These are phyloP conservation scores for Clavispora vitiphila DNA, from an alignment of 805 yeast genomes.

Conservation along the genomic window DNA sequence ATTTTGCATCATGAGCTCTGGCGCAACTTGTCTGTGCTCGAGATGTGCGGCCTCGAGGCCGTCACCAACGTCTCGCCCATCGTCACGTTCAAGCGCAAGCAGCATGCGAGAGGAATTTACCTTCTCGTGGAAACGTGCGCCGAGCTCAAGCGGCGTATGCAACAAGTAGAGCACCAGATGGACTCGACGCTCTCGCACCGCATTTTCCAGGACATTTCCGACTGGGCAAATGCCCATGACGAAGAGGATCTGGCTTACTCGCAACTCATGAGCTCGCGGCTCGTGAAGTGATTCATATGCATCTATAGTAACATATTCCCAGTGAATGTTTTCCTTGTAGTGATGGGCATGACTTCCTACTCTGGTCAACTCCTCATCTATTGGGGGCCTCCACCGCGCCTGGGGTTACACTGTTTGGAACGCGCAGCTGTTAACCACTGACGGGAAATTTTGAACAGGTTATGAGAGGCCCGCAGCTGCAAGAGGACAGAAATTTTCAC, in stretches of 20 bases:
- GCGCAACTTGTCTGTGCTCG: constrained; percentile 60
- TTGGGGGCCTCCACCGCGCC: too few species aligned
- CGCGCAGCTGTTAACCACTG: too few species aligned
- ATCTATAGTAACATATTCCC: not conserved
- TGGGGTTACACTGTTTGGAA: too few species aligned
- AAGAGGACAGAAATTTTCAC: too few species aligned
- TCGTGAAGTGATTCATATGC: not conserved
- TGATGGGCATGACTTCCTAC: too few species aligned
- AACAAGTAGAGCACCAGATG: constrained; percentile 53
- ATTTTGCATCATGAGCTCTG: constrained; percentile 32
- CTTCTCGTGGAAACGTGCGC: constrained; percentile 80
- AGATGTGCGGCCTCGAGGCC: constrained; percentile 58
- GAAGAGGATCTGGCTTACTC: constrained; percentile 33
- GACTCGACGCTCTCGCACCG: constrained; percentile 52
- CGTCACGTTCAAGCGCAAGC: constrained; percentile 60
- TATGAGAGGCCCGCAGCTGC: too few species aligned
- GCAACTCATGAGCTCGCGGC: constrained; percentile 5
- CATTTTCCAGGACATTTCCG: constrained; percentile 57
- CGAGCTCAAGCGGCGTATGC: constrained; percentile 51
- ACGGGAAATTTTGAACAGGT: too few species aligned
- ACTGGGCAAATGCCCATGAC: constrained; percentile 53
- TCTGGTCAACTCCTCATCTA: too few species aligned
- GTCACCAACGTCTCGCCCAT: constrained; percentile 59
- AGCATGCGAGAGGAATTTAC: constrained; percentile 38
- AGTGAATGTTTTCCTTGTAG: too few species aligned